Evolutionary conservation across 2,329 filamentous ascomycete species (phyloP), one percentile per base, ranked within the genome.

Genomic region (Leptosphaerulina australis): DNA sequence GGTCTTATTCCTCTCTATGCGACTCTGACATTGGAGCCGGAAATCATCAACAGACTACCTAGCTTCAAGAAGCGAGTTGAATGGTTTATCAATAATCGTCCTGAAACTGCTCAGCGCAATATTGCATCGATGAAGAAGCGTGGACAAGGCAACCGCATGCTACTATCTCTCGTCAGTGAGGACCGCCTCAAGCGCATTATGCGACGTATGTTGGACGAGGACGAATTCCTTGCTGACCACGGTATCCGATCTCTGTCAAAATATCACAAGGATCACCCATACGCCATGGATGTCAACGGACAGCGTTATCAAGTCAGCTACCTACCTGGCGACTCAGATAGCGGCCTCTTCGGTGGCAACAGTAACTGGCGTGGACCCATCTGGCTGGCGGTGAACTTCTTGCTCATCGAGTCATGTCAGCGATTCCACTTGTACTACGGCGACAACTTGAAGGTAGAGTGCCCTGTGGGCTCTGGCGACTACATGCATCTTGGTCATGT

Each of bases 361-460:
- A 96, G 91, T 73, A 97, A 97, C 75, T 97, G 93, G 93, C 85
- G 93, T 76, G 93, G 78, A 0, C 93, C 94, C 0, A 93, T 96
- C 62, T 97, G 93, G 93, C 81, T 97, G 38, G 94, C 91, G 56
- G 91, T 96, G 76, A 97, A 97, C 75, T 97, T 96, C 76, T 77
- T 97, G 44, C 82, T 97, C 11, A 88, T 97, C 30, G 93, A 97
- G 73, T 93, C 92, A 5, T 82, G 97, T n/a, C 89, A 96, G 65
- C 83, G 93, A 24, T 97, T 96, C 79, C 95, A 91, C 77, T 88
- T 97, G 76, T 97, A 96, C 79, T 97, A 97, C 68, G 93, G 93
- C 53, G 88, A 89, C 51, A 83, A 85, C 12, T 85, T 97, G 67
- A 84, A 96, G 74, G 88, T 97, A 10, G 93, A 97, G 72, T 97